phyloP scores from a whole-genome alignment of 2,329 filamentous ascomycete species.

The Ophiosphaerella korrae region DNA sequence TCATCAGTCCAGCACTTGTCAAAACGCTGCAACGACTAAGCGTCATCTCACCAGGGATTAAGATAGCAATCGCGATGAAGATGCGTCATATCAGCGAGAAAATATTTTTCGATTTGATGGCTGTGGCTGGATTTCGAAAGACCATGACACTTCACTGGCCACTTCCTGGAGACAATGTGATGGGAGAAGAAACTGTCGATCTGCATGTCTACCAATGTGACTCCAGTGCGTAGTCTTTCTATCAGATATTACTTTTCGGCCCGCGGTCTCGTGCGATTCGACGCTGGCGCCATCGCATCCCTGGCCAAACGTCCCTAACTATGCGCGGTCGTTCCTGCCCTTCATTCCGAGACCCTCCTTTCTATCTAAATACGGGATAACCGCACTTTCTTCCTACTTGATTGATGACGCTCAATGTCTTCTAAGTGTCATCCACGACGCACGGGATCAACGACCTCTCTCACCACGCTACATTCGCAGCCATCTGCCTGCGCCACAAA shows the following conservation, averaged over 20 bases:
- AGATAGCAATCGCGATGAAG: constrained; percentile 68
- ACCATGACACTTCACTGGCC: constrained; percentile 14
- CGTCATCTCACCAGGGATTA: constrained; percentile 53
- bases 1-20: constrained; percentile 63
- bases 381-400: no score
- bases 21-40: constrained; percentile 59
- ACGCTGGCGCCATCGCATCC: no score
- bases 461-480: no score
- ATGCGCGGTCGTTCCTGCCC: no score
- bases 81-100: constrained; percentile 69
- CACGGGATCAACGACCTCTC: no score
- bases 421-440: no score
- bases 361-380: no score
- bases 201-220: constrained; percentile 26
- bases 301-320: no score
- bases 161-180: constrained; percentile 35
- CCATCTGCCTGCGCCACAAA: no score
- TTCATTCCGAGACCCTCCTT: no score
- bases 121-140: constrained; percentile 31
- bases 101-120: constrained; percentile 66
- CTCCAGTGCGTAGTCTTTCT: neutral
- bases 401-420: no score
- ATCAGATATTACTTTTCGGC: neutral
- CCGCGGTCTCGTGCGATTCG: no score
- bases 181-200: constrained; percentile 32